Evolutionary conservation across 148 eudicot genomes (phyloP).

Genomic region (Salicornia ramosissima): DNA sequence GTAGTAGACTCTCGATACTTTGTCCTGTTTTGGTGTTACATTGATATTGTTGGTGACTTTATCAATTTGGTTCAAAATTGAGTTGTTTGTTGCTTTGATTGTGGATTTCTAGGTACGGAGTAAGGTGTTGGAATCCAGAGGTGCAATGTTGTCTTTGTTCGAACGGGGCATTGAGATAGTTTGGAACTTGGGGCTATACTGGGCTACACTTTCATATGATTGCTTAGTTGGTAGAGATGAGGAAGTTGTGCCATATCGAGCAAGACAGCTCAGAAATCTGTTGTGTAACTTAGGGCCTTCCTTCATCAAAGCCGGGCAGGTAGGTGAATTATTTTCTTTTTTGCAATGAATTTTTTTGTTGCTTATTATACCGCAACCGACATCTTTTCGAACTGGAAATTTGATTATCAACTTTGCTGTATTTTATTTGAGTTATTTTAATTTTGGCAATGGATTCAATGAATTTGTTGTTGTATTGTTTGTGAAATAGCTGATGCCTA

Average conservation of each 20-base stretch:
- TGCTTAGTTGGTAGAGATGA: conserved; percentile 77
- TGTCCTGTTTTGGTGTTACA: not conserved
- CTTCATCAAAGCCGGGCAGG: conserved; percentile 99
- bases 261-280: conserved; percentile 83
- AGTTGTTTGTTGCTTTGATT: conserved; percentile 7
- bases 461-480: not conserved
- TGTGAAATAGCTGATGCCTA: not conserved
- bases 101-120: conserved; percentile 59
- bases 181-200: conserved; percentile 82
- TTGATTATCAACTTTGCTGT: not conserved
- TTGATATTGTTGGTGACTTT: not conserved
- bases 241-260: conserved; percentile 94
- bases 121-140: conserved; percentile 83
- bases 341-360: not conserved
- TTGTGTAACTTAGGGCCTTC: conserved; percentile 90
- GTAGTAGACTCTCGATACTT: too few species aligned
- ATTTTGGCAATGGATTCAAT: not conserved
- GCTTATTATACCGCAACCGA: conserved; percentile 5
- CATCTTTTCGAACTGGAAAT: not conserved
- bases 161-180: conserved; percentile 89
- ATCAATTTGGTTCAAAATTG: too few species aligned
- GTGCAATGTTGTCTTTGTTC: conserved; percentile 65
- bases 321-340: conserved; percentile 20
- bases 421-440: not conserved
- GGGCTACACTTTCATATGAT: conserved; percentile 77